Evolutionary conservation across 2,329 filamentous ascomycete species (phyloP).

Genomic region (Helminthosporium solani): DNA sequence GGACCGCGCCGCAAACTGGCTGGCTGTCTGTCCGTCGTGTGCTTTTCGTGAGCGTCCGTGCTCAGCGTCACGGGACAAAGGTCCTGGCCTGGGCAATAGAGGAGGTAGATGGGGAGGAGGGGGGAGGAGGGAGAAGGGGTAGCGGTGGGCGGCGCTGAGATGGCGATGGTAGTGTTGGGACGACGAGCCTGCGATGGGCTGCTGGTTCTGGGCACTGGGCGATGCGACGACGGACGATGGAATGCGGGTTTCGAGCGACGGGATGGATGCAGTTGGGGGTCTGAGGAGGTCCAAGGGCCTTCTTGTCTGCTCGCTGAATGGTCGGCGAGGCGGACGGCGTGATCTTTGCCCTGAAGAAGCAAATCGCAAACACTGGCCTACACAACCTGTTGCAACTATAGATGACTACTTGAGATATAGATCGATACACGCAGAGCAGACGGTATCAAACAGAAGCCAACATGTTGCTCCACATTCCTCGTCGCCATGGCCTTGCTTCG

Average conservation of each 20-base stretch:
- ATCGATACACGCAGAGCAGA: too few relatives aligned
- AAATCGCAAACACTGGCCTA: background rate
- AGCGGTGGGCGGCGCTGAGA: constrained; percentile 15
- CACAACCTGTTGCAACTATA: too few relatives aligned
- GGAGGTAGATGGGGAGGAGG: constrained; percentile 8
- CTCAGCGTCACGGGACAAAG: constrained; percentile 6
- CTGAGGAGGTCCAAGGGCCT: background rate
- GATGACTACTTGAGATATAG: too few relatives aligned
- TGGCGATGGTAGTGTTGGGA: background rate
- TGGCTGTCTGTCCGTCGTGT: constrained; percentile 29
- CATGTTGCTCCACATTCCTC: background rate
- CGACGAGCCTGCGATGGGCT: constrained; percentile 21
- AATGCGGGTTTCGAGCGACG: background rate
- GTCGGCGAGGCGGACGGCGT: background rate
- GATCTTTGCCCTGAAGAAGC: background rate
- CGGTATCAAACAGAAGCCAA: background rate
- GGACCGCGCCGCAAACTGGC: constrained; percentile 13
- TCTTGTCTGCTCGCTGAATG: background rate
- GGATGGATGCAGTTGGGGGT: background rate
- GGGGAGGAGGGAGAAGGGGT: constrained; percentile 12
- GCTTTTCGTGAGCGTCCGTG: constrained; percentile 30
- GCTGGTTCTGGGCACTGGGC: constrained; percentile 21
- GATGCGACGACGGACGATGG: constrained; percentile 10
- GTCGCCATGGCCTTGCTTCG: background rate
- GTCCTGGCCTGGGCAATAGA: constrained; percentile 2